Evolutionary conservation across 257 asterid species (phyloP), one percentile per base, ranked within the genome.

Genomic region (Striga asiatica): DNA sequence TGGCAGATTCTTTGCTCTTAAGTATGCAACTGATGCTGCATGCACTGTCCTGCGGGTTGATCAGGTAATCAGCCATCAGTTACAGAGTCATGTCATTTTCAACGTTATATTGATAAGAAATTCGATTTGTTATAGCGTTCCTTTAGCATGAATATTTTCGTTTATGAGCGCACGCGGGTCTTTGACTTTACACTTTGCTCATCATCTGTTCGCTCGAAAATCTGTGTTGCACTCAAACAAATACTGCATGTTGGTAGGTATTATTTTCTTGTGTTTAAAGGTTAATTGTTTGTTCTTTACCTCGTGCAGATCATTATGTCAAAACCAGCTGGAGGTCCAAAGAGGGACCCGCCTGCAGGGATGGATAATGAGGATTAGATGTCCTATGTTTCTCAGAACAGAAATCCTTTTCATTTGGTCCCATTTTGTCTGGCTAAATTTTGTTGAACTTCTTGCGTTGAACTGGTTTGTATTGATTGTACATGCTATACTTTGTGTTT

Each of bases 11-110:
- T 92, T 82, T 61, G 97, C 97, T 54, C 85, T 92, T 39, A 92
- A 92, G 72, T 88, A 72, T 61, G 95, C 99, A 54, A 91, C 94
- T 32, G 97, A 88, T 78, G 99, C 97, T 60, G 93, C 82, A 56
- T 79, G 83, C 69, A 92, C 99, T 5, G 94, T 92, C 66, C 79
- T 92, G 60, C 91, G 95, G 10, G 99, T 92, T 25, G 99, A 92
- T 74, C 99, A 92, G 99, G 99, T 92, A 76, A 63, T 38, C 17
- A 41, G 19, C 73, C 38, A 24, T 23, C 7, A 0, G 18, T 45
- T 52, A 38, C 38, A 54, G 14, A n/a, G 18, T 58, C 22, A 29
- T 29, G n/a, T n/a, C n/a, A n/a, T 16, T 6, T 17, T 24, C 5
- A 1, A 27, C 32, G 7, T 27, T 27, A 7, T 27, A n/a, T n/a